Evolutionary conservation across 208 protist species (phyloP).

Genomic region (Phytomonas sp.): DNA sequence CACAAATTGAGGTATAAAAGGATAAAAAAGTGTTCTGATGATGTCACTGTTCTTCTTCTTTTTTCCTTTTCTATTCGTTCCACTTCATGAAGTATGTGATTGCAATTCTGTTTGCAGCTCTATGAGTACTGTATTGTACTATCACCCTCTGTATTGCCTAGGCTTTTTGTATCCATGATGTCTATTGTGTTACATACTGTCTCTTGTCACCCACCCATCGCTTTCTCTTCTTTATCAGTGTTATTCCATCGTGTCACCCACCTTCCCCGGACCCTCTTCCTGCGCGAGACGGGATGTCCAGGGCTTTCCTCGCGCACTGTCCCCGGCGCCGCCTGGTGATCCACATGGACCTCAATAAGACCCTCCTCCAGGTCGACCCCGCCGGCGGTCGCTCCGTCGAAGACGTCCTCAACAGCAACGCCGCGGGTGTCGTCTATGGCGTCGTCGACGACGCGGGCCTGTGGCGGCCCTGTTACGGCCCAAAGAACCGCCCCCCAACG

Average conservation of each 20-base stretch:
- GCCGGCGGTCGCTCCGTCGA: conserved; percentile 67
- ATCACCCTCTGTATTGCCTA: neutral
- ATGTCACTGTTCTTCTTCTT: neutral
- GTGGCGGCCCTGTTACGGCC: conserved; percentile 45
- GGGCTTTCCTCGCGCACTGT: conserved; percentile 41
- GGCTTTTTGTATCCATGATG: neutral
- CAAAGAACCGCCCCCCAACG: conserved; percentile 16
- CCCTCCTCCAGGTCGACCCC: conserved; percentile 79
- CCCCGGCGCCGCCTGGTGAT: conserved; percentile 61
- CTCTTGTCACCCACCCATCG: neutral
- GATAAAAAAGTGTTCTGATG: neutral
- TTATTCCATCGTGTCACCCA: neutral
- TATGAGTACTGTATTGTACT: neutral
- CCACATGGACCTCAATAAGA: conserved; percentile 89
- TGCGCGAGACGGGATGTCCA: conserved; percentile 26
- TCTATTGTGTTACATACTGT: neutral
- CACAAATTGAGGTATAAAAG: neutral
- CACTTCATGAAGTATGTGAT: neutral
- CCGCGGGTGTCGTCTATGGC: conserved; percentile 72
- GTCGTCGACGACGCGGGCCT: conserved; percentile 16
- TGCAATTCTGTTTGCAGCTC: neutral
- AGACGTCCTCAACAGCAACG: conserved; percentile 84
- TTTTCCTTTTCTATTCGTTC: neutral
- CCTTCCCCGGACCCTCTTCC: neutral
- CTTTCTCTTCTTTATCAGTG: conserved; percentile 8